These are phyloP conservation scores for Podila epicladia DNA, from an alignment of 192 early-diverging fungal species.

Conservation along the genomic window DNA sequence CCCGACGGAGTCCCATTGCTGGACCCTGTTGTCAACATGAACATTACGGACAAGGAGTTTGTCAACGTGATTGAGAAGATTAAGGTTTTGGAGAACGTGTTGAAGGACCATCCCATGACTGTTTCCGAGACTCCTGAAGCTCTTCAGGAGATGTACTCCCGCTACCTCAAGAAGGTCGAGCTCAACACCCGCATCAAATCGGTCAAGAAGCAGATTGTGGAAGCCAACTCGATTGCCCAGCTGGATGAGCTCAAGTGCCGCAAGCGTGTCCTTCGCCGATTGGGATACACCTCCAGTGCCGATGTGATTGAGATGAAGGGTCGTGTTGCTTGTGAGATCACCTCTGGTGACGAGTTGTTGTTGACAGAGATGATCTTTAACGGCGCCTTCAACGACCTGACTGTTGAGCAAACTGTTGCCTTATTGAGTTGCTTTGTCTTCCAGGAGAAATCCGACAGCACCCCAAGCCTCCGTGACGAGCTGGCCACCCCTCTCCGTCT, in stretches of 20 bases:
- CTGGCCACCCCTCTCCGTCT: constrained; percentile 76
- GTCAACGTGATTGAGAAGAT: constrained; percentile 80
- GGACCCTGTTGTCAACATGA: constrained; percentile 92
- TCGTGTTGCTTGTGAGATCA: constrained; percentile 97
- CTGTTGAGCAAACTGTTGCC: constrained; percentile 85
- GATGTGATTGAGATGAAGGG: constrained; percentile 98
- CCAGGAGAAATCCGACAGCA: constrained; percentile 76
- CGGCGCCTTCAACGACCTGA: constrained; percentile 94
- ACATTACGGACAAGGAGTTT: constrained; percentile 82
- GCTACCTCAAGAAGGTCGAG: constrained; percentile 74
- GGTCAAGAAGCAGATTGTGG: constrained; percentile 75
- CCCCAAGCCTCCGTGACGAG: constrained; percentile 74
- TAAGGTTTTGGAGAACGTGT: constrained; percentile 72
- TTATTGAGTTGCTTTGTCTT: constrained; percentile 94
- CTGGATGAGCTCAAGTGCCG: constrained; percentile 93
- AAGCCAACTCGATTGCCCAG: constrained; percentile 86
- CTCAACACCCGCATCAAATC: constrained; percentile 69
- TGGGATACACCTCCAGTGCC: constrained; percentile 82
- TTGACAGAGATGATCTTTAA: constrained; percentile 98
- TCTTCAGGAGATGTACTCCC: constrained; percentile 65
- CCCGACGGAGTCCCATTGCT: constrained; percentile 81
- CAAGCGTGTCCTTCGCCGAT: constrained; percentile 89
- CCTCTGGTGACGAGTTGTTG: constrained; percentile 91
- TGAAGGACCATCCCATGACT: constrained; percentile 70
- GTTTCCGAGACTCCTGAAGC: constrained; percentile 47